Evolutionary conservation across 2,329 filamentous ascomycete species (phyloP).

Genomic region (Monosporascus sp.): DNA sequence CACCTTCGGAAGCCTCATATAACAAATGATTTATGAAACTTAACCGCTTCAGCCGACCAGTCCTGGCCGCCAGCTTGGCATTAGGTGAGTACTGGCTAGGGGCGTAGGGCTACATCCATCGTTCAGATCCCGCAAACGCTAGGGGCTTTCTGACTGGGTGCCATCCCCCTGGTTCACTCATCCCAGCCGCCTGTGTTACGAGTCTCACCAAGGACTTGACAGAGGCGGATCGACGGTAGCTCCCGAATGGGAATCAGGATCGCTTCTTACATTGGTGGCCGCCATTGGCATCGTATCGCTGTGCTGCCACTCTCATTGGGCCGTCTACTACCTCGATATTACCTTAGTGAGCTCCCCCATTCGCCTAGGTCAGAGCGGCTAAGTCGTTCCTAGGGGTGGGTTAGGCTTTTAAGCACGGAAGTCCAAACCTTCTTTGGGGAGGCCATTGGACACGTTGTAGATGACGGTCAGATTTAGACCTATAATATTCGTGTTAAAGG

Average conservation of each 20-base stretch:
- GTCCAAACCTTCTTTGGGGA: no score
- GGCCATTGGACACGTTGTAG: no score
- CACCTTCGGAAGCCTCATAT: no score
- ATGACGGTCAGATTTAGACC: no score
- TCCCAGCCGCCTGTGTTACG: background rate
- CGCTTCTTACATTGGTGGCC: background rate
- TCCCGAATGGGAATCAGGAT: background rate
- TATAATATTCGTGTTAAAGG: no score
- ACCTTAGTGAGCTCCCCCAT: no score
- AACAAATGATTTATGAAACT: background rate
- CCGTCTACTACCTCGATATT: no score
- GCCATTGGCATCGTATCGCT: background rate
- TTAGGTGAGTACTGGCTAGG: background rate
- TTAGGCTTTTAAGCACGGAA: no score
- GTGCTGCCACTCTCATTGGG: background rate
- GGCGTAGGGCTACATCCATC: background rate
- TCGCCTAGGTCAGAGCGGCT: no score
- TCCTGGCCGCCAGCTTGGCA: background rate
- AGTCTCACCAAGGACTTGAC: background rate
- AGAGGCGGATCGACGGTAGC: background rate
- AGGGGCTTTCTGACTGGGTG: background rate
- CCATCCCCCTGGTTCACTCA: background rate
- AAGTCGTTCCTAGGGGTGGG: no score
- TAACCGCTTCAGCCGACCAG: background rate
- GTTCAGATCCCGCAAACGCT: background rate